Evolutionary conservation across 352 stramenopile genomes (phyloP), one percentile per base, ranked within the genome.

Genomic region (Pythium sp.): DNA sequence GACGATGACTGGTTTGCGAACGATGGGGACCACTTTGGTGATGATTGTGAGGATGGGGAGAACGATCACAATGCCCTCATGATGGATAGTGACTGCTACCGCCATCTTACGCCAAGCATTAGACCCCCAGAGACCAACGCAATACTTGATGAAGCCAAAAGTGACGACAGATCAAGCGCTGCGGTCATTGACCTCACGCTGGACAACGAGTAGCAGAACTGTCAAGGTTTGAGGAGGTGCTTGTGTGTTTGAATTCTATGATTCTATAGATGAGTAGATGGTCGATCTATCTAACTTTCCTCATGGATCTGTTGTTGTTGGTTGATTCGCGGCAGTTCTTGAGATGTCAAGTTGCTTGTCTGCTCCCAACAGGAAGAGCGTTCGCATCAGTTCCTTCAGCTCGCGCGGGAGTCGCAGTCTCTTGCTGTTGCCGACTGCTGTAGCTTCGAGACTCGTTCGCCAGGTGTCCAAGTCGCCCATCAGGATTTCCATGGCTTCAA

Each of bases 1-100:
- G 70, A 66, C 0, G 51, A 77, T 53, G 61, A 53, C 6, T 85
- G 73, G 75, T 80, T 85, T 74, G 69, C 77, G 69, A 64, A 74
- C 18, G 66, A 76, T 36, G 54, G n/a, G 0, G 28, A 60, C 20
- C 18, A 24, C 5, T 28, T 46, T 61, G 9, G 32, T 8, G 30
- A 38, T 47, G 5, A 20, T 36, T 11, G 5, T 32, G 30, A 32
- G 6, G 53, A 36, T 3, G 55, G 34, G 14, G 43, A 26, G 18
- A 11, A 34, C 36, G 18, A 11, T 51, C n/a, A 20, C 2, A 34
- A 62, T 5, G 22, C 14, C 9, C n/a, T 5, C 22, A 55, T 41
- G 58, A 20, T 28, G 58, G 41, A 55, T 18, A 14, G 26, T 7
- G 58, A 56, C 15, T 1, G 12, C 38, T 46, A 18, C 38, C 38